These are phyloP conservation scores for Paramecium primaurelia DNA, from an alignment of 73 alveolate species.

Conservation along the genomic window DNA sequence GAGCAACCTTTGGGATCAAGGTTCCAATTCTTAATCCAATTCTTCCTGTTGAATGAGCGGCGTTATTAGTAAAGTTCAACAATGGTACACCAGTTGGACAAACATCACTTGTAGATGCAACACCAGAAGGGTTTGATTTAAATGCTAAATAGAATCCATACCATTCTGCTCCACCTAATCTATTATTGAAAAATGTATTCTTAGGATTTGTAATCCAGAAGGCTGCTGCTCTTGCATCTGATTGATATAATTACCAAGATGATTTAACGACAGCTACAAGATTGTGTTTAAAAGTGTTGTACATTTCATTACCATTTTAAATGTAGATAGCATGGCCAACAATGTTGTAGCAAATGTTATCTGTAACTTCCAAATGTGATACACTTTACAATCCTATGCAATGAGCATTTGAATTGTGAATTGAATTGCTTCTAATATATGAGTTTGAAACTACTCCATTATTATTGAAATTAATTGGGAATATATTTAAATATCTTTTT, in stretches of 20 bases:
- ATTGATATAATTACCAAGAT: constrained; percentile 67
- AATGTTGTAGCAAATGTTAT: constrained; percentile 75
- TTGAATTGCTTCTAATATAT: constrained; percentile 75
- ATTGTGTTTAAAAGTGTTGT: constrained; percentile 70
- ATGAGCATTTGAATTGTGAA: constrained; percentile 78
- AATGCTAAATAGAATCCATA: constrained; percentile 83
- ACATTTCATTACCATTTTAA: constrained; percentile 82
- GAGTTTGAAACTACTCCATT: constrained; percentile 74
- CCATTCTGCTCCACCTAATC: constrained; percentile 83
- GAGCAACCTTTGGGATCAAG: constrained; percentile 44
- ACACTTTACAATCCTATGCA: constrained; percentile 83
- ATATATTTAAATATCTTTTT: constrained; percentile 75
- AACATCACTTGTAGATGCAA: constrained; percentile 66
- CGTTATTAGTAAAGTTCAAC: constrained; percentile 73
- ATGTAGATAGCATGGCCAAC: constrained; percentile 85
- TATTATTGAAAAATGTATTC: constrained; percentile 68
- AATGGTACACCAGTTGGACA: constrained; percentile 77
- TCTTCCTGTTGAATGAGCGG: constrained; percentile 85
- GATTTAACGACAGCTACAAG: constrained; percentile 41
- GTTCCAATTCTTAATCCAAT: constrained; percentile 76
- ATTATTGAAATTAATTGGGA: constrained; percentile 83
- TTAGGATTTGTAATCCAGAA: constrained; percentile 87
- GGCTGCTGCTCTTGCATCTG: constrained; percentile 84
- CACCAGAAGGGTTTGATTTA: constrained; percentile 74
- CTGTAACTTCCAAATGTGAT: constrained; percentile 63